Evolutionary conservation across 352 stramenopile species (phyloP), one percentile per base, ranked within the genome.

Genomic region (Phytophthora cryptogea): DNA sequence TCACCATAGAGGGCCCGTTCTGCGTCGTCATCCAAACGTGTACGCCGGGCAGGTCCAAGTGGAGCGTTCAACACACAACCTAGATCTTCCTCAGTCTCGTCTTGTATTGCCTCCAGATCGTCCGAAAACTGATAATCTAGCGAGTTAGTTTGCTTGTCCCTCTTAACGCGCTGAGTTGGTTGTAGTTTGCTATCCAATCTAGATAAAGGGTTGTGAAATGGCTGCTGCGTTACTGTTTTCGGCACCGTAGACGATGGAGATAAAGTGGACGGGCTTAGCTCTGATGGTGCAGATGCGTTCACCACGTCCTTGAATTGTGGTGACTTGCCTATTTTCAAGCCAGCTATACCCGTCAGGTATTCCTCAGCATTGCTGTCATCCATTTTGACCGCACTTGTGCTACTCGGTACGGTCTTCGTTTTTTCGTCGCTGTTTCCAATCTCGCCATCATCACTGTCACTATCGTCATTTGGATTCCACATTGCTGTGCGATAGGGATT

Each of bases 1-100:
- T 69, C 73, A 3, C 73, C 70, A 45, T 85, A 88, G 5, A 85
- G 59, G 4, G 68, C 80, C 28, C 68, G 68, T 37, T 80, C 72
- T 0, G 63, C 61, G 3, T 73, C 66, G 42, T 83, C 65, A 48
- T 80, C 57, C 13, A 83, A 54, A 16, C 49, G 45, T 14, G 46
- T 44, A 14, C 48, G 48, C 37, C 36, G 44, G 9, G 33, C 26
- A 13, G 53, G 37, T 10, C 56, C 54, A 4, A 61, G 27, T 8
- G 48, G 30, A 14, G 11, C 26, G 9, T 46, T 26, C 33, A 9
- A 42, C 10, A 41, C n/a, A n/a, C 16, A 7, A 27, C 39, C n/a
- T 8, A 14, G 20, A 47, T 54, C 20, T 8, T 52, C 40, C 31
- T 56, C 52, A 10, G 10, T 49, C 33, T 46, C 30, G 28, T 66